Evolutionary conservation across 2,329 filamentous ascomycete species (phyloP).

Genomic region (Aspergillus floridensis): DNA sequence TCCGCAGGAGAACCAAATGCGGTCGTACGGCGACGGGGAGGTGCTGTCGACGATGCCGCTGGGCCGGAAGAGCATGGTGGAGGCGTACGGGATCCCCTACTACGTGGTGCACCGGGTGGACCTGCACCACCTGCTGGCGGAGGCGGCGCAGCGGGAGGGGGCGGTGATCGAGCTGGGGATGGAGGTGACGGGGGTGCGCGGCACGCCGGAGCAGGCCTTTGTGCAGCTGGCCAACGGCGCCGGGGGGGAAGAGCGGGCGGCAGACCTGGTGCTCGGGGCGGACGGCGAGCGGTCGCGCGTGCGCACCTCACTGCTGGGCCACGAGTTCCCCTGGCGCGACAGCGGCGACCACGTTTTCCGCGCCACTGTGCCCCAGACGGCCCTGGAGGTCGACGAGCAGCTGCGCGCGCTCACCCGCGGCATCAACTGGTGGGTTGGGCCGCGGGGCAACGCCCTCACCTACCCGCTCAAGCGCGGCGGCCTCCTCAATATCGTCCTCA

Average conservation of each 20-base stretch:
- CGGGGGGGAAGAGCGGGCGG: neutral
- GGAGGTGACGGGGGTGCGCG: neutral
- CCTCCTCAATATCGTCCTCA: neutral
- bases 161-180: neutral
- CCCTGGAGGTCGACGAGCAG: neutral
- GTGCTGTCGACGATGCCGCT: too few species aligned
- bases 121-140: neutral
- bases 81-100: neutral
- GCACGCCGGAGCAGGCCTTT: too few species aligned
- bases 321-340: neutral
- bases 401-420: too few species aligned
- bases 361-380: neutral
- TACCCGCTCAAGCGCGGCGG: neutral
- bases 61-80: neutral
- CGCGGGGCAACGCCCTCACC: neutral
- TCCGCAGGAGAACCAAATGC: neutral
- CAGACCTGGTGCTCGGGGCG: neutral
- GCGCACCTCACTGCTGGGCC: neutral
- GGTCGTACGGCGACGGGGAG: neutral
- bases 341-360: neutral
- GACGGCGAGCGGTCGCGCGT: neutral
- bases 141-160: neutral
- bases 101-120: neutral
- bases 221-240: too few species aligned
- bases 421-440: neutral